Evolutionary conservation across 1,284 basidiomycete genomes (phyloP), one percentile per base, ranked within the genome.

Genomic region (Puccinia polysora): DNA sequence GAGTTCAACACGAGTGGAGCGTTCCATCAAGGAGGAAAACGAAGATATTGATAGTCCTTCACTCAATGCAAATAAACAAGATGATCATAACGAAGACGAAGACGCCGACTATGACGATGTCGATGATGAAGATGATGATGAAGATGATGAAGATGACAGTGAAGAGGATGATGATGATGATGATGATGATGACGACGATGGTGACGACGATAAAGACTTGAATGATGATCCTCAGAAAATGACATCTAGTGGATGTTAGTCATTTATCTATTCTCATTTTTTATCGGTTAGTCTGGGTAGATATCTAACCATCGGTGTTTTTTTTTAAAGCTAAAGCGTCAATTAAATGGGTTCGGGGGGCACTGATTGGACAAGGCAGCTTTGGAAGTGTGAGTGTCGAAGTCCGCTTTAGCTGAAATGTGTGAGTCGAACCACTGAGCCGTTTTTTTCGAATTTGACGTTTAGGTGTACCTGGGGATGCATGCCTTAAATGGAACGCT

Each of bases 321-420:
- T 75, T 82, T 25, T 6, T 3, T 10, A 25, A 2, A 53, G 68
- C 68, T 34, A 77, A 77, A 60, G 73, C 77, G 81, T 89, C 86
- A 14, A 90, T 89, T 80, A 96, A 97, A 81, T 99, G 96, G 96
- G 94, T 97, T 82, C 97, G 96, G 77, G 96, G 96, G 63, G 95
- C 95, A 2, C 85, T 98, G 74, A 97, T 99, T 76, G 96, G 96
- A 70, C 89, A 91, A 25, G 96, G 96, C 3, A 94, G 93, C 0
- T 97, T 96, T 78, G 93, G 93, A 45, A 90, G 90, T 76, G 93
- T 96, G 32, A 74, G 49, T 60, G 15, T 15, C 36, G 4, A 15
- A 23, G 18, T 4, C 25, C 43, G 3, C 40, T 49, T 25, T 14
- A 38, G 28, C 56, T 76, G n/a, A 74, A 32, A 38, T n/a, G n/a